Evolutionary conservation across 202 grass and related monocot species (phyloP).

Genomic region (Cymbopogon flexuosus): DNA sequence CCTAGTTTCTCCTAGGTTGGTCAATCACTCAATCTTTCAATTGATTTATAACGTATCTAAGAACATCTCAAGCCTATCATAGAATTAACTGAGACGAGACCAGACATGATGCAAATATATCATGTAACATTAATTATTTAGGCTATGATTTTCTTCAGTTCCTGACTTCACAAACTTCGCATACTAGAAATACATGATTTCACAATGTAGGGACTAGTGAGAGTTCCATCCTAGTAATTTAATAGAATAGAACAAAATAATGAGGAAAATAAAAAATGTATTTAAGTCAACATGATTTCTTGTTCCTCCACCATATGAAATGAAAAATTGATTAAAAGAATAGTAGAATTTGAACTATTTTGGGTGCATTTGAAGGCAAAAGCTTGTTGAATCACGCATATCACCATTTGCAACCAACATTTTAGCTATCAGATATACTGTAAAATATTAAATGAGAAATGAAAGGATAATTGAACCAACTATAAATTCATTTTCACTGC

Average conservation of each 20-base stretch:
- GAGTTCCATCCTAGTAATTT: not conserved
- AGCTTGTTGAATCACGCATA: not conserved
- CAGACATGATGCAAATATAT: not conserved
- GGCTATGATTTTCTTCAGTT: not conserved
- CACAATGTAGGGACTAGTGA: not conserved
- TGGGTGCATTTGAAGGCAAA: not conserved
- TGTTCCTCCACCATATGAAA: not conserved
- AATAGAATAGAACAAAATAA: not conserved
- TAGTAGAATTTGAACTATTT: not conserved
- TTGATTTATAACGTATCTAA: not conserved
- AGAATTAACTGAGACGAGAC: not conserved
- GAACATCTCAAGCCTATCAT: not conserved
- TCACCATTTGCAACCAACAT: not conserved
- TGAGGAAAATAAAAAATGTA: not conserved
- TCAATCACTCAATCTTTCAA: not conserved
- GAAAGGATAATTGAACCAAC: constrained; percentile 14
- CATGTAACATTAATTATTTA: not conserved
- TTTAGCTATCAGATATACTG: not conserved
- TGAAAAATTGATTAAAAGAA: not conserved
- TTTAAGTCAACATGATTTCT: not conserved
- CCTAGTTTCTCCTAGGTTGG: not conserved
- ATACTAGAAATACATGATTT: not conserved
- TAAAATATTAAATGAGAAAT: not conserved
- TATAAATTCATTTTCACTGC: constrained; percentile 13
- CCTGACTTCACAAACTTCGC: not conserved